Conservation (phyloP, 1,139 yeast species). For the Trichomonascaceae sp. region DNA sequence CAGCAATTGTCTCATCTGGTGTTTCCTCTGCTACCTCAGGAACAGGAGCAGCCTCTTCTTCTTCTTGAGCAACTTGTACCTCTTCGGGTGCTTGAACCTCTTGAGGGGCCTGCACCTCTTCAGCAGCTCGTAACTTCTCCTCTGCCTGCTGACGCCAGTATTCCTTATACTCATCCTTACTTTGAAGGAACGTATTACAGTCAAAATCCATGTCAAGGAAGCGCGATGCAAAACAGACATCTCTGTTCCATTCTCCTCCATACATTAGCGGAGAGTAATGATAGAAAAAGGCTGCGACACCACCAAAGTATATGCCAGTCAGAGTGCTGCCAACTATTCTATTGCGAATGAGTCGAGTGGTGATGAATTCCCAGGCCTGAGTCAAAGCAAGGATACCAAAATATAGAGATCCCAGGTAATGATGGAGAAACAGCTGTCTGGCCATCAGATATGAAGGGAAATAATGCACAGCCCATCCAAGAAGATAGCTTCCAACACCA, state of each 20-base stretch:
- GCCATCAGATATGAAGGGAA: slow-evolving; percentile 90
- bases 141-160: slow-evolving; percentile 9
- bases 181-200: slow-evolving; percentile 53
- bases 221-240: slow-evolving; percentile 56
- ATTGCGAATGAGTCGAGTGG: slow-evolving; percentile 39
- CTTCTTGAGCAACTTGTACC: slow-evolving; percentile 8
- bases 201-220: slow-evolving; percentile 68
- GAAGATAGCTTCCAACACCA: slow-evolving; percentile 58
- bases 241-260: slow-evolving; percentile 76
- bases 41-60: slow-evolving; percentile 2
- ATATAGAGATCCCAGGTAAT: slow-evolving; percentile 85
- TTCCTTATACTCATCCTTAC: slow-evolving; percentile 24
- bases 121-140: slow-evolving; percentile 1
- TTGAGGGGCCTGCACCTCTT: neutral
- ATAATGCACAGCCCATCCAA: slow-evolving; percentile 84
- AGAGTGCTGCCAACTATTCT: slow-evolving; percentile 39
- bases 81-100: slow-evolving; percentile 9
- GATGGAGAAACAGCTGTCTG: slow-evolving; percentile 89
- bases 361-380: slow-evolving; percentile 68
- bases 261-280: slow-evolving; percentile 70
- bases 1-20: slow-evolving; percentile 1
- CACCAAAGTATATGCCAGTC: slow-evolving; percentile 44
- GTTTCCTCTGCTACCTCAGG: slow-evolving; percentile 1
- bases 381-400: slow-evolving; percentile 78
- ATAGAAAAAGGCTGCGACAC: slow-evolving; percentile 51